Conservation (phyloP, 2,329 filamentous ascomycete species). For the Geosmithia flava region DNA sequence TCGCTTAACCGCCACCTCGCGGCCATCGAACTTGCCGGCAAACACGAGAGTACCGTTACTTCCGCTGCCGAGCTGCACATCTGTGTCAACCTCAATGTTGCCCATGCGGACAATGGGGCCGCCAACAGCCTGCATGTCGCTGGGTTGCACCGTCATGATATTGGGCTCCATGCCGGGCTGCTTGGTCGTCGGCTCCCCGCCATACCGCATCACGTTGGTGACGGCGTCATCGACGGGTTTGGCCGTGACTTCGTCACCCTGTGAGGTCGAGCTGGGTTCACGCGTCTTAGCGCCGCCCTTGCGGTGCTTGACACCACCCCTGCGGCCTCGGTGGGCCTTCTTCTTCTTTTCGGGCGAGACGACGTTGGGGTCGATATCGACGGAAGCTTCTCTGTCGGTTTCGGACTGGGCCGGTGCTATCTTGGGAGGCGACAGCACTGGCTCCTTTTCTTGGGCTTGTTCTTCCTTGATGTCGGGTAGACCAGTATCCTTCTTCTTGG, state of each 20-base stretch:
- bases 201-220: conserved; percentile 45
- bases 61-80: conserved; percentile 58
- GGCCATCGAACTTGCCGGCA: conserved; percentile 84
- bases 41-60: conserved; percentile 98
- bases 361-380: neutral
- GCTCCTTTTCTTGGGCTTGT: neutral
- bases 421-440: neutral
- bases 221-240: conserved; percentile 49
- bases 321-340: conserved; percentile 57
- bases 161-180: conserved; percentile 47
- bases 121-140: conserved; percentile 45
- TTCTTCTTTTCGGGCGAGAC: conserved; percentile 44
- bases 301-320: conserved; percentile 58
- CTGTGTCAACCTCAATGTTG: conserved; percentile 50
- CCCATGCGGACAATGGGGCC: conserved; percentile 49
- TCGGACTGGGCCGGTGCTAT: neutral
- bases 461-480: neutral
- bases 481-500: neutral
- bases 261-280: conserved; percentile 32
- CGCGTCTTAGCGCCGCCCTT: conserved; percentile 35
- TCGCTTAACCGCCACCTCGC: conserved; percentile 88
- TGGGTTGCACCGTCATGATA: conserved; percentile 39
- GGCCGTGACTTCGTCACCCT: conserved; percentile 29
- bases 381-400: neutral
- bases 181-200: conserved; percentile 14